phyloP scores from a whole-genome alignment of 75 land plant species.

The Picea sitchensis region DNA sequence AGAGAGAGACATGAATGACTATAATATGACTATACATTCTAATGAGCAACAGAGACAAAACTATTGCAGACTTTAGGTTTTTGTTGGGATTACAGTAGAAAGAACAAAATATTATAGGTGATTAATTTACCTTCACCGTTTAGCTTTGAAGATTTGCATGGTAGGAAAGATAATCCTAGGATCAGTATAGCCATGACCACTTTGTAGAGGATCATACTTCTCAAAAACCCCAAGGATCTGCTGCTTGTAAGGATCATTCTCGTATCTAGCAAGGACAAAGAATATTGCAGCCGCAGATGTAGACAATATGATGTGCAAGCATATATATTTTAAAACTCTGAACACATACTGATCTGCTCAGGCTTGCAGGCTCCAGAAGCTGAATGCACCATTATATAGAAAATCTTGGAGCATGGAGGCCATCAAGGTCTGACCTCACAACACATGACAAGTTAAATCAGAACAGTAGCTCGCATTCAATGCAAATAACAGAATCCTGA shows the following conservation, averaged over 20 bases:
- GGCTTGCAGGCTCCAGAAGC: too few relatives aligned
- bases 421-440: too few relatives aligned
- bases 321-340: too few relatives aligned
- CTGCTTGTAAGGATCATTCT: background rate
- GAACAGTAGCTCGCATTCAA: too few relatives aligned
- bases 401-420: too few relatives aligned
- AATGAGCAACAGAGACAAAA: background rate
- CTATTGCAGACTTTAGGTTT: too few relatives aligned
- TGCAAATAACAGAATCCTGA: too few relatives aligned
- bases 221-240: too few relatives aligned
- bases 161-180: background rate
- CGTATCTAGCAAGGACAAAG: background rate
- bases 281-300: background rate
- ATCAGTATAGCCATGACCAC: background rate
- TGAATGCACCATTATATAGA: too few relatives aligned
- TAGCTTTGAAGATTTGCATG: background rate
- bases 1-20: background rate
- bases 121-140: background rate
- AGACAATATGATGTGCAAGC: too few relatives aligned
- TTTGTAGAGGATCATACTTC: background rate
- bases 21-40: background rate
- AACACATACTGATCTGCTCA: too few relatives aligned
- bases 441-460: too few relatives aligned
- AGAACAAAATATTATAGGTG: background rate
- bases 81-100: background rate